These are phyloP conservation scores for Colletotrichum incanum DNA, from an alignment of 2,329 filamentous ascomycete species.

Conservation along the genomic window DNA sequence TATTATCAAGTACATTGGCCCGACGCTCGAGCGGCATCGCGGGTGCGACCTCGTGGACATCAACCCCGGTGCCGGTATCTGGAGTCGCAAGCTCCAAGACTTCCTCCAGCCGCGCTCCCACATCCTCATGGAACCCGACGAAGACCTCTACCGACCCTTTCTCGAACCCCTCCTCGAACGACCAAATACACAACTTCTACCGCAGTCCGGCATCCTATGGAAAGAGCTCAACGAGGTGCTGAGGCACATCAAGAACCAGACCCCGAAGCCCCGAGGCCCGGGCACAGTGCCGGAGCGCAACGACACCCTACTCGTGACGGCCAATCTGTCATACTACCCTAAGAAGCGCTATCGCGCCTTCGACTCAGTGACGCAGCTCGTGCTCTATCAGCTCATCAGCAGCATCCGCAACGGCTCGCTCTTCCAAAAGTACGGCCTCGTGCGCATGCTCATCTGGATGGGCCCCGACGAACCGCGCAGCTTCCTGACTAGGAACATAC, in stretches of 20 bases:
- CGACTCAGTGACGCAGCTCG: conserved; percentile 69
- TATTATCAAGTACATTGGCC: conserved; percentile 77
- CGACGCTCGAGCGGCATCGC: conserved; percentile 77
- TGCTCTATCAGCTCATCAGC: conserved; percentile 74
- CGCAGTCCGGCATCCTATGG: conserved; percentile 73
- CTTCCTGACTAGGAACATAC: conserved; percentile 74
- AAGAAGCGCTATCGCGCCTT: conserved; percentile 66
- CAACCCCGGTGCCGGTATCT: conserved; percentile 85
- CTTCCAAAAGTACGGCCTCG: conserved; percentile 83
- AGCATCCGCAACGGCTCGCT: conserved; percentile 71
- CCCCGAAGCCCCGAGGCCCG: conserved; percentile 54
- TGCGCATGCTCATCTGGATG: conserved; percentile 85
- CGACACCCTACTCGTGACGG: conserved; percentile 80
- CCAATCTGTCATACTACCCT: conserved; percentile 74
- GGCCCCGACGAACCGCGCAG: conserved; percentile 71
- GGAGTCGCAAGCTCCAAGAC: conserved; percentile 83
- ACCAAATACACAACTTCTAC: conserved; percentile 65
- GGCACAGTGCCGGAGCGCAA: conserved; percentile 70
- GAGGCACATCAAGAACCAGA: conserved; percentile 70
- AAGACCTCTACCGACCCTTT: conserved; percentile 70
- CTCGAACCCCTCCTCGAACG: conserved; percentile 75
- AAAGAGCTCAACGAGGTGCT: conserved; percentile 71
- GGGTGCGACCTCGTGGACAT: conserved; percentile 91
- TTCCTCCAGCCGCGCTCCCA: conserved; percentile 85
- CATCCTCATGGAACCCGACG: conserved; percentile 83